phyloP scores from a whole-genome alignment of 345 rosid species.

The Gossypium thurberi region DNA sequence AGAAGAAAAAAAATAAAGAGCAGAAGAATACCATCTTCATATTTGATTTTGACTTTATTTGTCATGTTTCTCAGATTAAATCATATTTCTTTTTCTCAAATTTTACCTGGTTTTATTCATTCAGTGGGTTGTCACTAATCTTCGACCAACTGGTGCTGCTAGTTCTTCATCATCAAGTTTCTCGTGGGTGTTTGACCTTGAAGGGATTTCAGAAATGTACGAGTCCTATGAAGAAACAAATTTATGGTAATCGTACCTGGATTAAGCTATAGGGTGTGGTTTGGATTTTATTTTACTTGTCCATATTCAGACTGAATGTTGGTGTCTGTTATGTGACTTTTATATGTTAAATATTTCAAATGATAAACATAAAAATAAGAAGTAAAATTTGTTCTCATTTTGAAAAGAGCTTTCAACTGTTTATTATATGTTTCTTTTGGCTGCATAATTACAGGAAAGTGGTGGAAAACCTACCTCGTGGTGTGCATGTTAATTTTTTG shows the following conservation, averaged over 20 bases:
- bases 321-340: neutral
- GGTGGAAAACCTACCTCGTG: constrained; percentile 79
- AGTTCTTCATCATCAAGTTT: constrained; percentile 48
- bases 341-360: neutral
- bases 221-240: constrained; percentile 86
- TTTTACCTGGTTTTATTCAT: constrained; percentile 6
- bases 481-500: constrained; percentile 81
- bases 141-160: constrained; percentile 33
- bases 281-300: neutral
- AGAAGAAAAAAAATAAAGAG: neutral
- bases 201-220: constrained; percentile 72
- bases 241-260: constrained; percentile 50
- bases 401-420: neutral
- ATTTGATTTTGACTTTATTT: neutral
- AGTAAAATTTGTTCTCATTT: neutral
- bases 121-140: constrained; percentile 94
- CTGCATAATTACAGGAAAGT: constrained; percentile 48
- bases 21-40: neutral
- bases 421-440: neutral
- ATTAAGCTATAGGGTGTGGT: neutral
- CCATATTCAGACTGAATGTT: neutral
- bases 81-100: neutral
- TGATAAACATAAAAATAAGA: neutral
- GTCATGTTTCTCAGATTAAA: neutral
- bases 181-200: constrained; percentile 81